Evolutionary conservation across 2,329 filamentous ascomycete genomes (phyloP).

Genomic region (Arachnopeziza araneosa): DNA sequence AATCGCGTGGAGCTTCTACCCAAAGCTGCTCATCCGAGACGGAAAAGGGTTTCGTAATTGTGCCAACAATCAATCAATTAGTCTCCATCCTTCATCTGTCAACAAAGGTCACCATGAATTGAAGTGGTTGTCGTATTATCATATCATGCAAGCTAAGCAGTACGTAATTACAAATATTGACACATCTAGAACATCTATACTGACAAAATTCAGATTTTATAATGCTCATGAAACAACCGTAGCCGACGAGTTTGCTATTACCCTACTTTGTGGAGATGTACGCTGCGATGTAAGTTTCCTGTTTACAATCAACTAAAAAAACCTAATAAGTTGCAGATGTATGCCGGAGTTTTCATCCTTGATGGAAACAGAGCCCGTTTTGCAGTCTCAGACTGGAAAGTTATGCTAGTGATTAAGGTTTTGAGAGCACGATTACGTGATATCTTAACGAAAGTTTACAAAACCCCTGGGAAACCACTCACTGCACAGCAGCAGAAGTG

Average conservation of each 20-base stretch:
- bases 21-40: slow-evolving; percentile 80
- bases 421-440: slow-evolving; percentile 70
- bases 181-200: slow-evolving; percentile 2
- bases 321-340: slow-evolving; percentile 52
- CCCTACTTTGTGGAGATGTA: slow-evolving; percentile 80
- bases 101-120: slow-evolving; percentile 67
- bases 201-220: slow-evolving; percentile 54
- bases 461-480: slow-evolving; percentile 55
- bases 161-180: slow-evolving; percentile 35
- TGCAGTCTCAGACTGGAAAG: slow-evolving; percentile 81
- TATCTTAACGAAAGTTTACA: slow-evolving; percentile 66
- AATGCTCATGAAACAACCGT: slow-evolving; percentile 87
- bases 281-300: slow-evolving; percentile 65
- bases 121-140: slow-evolving; percentile 89
- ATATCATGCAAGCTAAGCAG: slow-evolving; percentile 91
- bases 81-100: slow-evolving; percentile 80
- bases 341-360: slow-evolving; percentile 77
- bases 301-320: neutral
- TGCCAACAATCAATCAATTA: slow-evolving; percentile 86
- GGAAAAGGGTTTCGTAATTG: slow-evolving; percentile 86
- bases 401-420: slow-evolving; percentile 81
- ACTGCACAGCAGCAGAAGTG: slow-evolving; percentile 66
- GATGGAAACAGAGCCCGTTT: slow-evolving; percentile 86
- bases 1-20: slow-evolving; percentile 92
- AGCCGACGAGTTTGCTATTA: slow-evolving; percentile 75